phyloP scores from a whole-genome alignment of 495 filamentous ascomycete species.

The Bathelium albidoporum region DNA sequence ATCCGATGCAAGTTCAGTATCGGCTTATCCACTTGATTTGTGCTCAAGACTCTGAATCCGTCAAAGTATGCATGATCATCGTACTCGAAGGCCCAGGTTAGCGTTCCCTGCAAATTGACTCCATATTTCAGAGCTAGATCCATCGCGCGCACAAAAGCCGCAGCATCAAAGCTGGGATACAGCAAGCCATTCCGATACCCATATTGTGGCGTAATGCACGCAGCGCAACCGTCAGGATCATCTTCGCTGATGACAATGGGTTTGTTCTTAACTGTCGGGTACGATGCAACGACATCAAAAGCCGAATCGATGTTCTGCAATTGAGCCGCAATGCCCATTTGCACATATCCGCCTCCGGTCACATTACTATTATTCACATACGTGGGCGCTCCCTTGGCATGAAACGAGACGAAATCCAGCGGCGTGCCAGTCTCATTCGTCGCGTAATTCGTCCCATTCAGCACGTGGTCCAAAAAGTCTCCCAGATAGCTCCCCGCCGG shows the following conservation, averaged over 20 bases:
- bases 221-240: slow-evolving; percentile 17
- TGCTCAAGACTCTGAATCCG: slow-evolving; percentile 15
- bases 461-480: slow-evolving; percentile 14
- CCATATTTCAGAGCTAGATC: slow-evolving; percentile 14
- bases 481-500: slow-evolving; percentile 12
- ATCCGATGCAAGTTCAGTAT: slow-evolving; percentile 17
- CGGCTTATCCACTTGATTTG: slow-evolving; percentile 15
- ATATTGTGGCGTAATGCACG: slow-evolving; percentile 12
- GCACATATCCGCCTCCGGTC: slow-evolving; percentile 7
- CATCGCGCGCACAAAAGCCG: slow-evolving; percentile 12
- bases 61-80: slow-evolving; percentile 16
- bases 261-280: slow-evolving; percentile 9
- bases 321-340: slow-evolving; percentile 14
- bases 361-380: slow-evolving; percentile 10
- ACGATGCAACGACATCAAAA: slow-evolving; percentile 11
- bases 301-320: slow-evolving; percentile 14
- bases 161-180: slow-evolving; percentile 16
- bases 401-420: slow-evolving; percentile 18
- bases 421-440: slow-evolving; percentile 14
- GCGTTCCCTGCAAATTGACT: slow-evolving; percentile 11
- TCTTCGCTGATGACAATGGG: slow-evolving; percentile 18
- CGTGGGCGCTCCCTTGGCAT: slow-evolving; percentile 16
- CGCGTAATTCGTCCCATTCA: slow-evolving; percentile 16
- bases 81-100: slow-evolving; percentile 16
- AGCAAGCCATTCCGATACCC: slow-evolving; percentile 16